phyloP scores from a whole-genome alignment of 2,329 filamentous ascomycete genomes.

The Atkinsonella texensis region DNA sequence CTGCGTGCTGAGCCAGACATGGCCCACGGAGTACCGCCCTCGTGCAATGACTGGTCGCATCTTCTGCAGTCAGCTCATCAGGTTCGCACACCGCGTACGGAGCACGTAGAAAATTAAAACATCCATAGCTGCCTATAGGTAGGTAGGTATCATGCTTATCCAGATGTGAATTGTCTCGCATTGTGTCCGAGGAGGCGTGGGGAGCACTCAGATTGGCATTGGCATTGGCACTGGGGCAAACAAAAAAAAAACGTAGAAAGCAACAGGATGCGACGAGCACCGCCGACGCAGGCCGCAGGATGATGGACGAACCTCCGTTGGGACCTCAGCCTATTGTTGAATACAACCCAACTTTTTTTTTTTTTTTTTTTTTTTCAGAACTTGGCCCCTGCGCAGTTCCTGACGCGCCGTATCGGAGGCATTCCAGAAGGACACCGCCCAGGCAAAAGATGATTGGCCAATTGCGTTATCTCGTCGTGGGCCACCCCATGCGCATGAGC shows the following conservation, averaged over 20 bases:
- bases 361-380: too few species aligned
- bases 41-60: background rate
- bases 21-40: background rate
- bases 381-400: background rate
- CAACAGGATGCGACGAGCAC: background rate
- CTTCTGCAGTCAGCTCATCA: background rate
- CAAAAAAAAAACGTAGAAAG: too few species aligned
- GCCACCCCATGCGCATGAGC: constrained; percentile 4
- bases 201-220: too few species aligned
- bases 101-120: too few species aligned
- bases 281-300: background rate
- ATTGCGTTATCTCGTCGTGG: constrained; percentile 1
- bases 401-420: constrained; percentile 12
- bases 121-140: too few species aligned
- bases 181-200: too few species aligned
- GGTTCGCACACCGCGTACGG: too few species aligned
- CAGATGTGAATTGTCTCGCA: too few species aligned
- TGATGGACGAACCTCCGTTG: background rate
- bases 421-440: constrained; percentile 8
- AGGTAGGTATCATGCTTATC: too few species aligned
- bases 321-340: too few species aligned
- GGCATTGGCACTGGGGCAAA: background rate
- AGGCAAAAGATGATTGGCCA: constrained; percentile 7
- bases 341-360: too few species aligned
- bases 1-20: background rate